Evolutionary conservation across 73 alveolate genomes (phyloP).

Genomic region (Paramecium pentaurelia): DNA sequence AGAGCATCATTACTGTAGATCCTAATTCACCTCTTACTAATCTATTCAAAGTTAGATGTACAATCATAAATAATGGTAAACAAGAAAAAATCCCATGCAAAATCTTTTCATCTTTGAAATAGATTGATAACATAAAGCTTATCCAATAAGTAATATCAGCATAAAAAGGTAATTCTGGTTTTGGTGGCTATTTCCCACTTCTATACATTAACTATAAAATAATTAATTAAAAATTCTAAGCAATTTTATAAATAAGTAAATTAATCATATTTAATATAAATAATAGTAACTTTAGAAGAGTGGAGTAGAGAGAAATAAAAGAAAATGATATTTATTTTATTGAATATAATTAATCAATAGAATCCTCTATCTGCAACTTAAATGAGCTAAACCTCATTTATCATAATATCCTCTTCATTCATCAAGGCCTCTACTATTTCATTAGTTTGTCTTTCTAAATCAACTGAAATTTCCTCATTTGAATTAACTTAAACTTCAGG

Average conservation of each 20-base stretch:
- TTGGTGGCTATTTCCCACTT: background rate
- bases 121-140: background rate
- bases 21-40: background rate
- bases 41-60: background rate
- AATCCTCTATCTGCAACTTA: conserved; percentile 18
- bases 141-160: background rate
- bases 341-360: background rate
- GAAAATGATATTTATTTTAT: background rate
- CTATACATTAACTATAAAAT: background rate
- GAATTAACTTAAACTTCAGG: background rate
- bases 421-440: background rate
- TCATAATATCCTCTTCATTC: background rate
- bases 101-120: background rate
- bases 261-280: no score
- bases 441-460: background rate
- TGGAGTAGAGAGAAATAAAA: background rate
- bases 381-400: background rate
- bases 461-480: background rate
- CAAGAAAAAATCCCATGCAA: background rate
- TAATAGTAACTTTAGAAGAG: no score
- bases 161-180: background rate
- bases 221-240: background rate
- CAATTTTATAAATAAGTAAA: background rate
- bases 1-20: background rate
- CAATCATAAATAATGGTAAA: background rate